Conservation (phyloP, 2,329 filamentous ascomycete species). For the Aspergillus hiratsukae region DNA sequence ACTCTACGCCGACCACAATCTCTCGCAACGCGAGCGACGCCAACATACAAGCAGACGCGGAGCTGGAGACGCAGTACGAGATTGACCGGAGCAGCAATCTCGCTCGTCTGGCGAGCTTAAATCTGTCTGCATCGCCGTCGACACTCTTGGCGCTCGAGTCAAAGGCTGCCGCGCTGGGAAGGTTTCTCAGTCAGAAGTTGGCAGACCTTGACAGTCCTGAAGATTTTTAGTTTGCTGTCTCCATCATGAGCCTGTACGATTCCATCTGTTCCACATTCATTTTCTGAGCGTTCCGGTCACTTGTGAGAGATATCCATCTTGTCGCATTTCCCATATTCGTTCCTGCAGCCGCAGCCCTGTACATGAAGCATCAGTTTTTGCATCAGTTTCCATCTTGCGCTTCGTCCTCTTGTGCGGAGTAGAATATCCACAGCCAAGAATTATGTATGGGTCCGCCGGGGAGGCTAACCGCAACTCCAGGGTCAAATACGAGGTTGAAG, state of each 20-base stretch:
- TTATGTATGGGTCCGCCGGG: background rate
- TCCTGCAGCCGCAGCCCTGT: background rate
- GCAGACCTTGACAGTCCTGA: slow-evolving; percentile 39
- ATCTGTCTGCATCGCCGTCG: slow-evolving; percentile 35
- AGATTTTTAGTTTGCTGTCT: slow-evolving; percentile 29
- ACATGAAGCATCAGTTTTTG: background rate
- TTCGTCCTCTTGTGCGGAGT: background rate
- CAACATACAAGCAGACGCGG: slow-evolving; percentile 19
- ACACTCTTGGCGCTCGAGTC: slow-evolving; percentile 40
- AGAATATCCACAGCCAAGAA: background rate
- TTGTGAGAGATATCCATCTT: background rate
- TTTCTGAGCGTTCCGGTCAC: background rate
- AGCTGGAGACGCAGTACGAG: slow-evolving; percentile 34
- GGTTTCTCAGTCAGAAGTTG: slow-evolving; percentile 38
- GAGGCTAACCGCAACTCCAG: background rate
- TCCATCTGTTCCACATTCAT: background rate
- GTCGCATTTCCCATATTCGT: background rate
- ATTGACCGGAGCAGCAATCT: slow-evolving; percentile 39
- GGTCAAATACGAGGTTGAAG: background rate
- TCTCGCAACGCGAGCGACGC: slow-evolving; percentile 10
- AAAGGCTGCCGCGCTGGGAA: slow-evolving; percentile 39
- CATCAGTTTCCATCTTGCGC: background rate
- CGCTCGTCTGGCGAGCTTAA: slow-evolving; percentile 35
- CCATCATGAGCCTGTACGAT: background rate
- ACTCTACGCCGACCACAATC: slow-evolving; percentile 1